Base-by-base conservation (phyloP, 129 eudicot species). In the Saposhnikovia divaricata region DNA sequence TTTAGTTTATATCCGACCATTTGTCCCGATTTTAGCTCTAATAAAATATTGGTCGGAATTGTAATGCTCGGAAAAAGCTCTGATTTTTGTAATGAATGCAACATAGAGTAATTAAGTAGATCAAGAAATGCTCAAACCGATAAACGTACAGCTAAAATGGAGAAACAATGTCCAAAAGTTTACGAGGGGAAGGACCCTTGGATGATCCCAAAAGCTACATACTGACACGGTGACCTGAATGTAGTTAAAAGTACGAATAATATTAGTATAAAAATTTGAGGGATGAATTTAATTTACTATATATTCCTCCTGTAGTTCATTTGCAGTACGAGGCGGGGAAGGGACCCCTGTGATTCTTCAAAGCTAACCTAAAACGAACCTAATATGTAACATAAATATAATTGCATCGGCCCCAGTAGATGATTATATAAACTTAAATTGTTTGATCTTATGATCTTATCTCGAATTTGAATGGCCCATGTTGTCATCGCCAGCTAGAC, bases 381-480 rank as follows among this genome's bases (percentile, higher is more conserved):
- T 18, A 71, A 39, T 39, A 2, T 31, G 34, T 31, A 31, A 31
- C 34, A 31, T 31, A 31, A 31, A 31, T 31, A 31, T 31, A 31
- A 31, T 31, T 0, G 34, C 63, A 55, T 23, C 63, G 10, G 45
- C 21, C 45, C 74, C 45, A 44, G 89, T 66, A 76, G 75, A 83
- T 31, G 1, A 31, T 31, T 31, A 31, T 31, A 31, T 31, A 31
- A 31, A 79, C 34, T 71, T 45, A n/a, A 4, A 78, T 78, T 44
- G 65, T 78, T 88, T 76, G 92, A 88, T 88, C 96, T 91, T 91
- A 91, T 91, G n/a, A n/a, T n/a, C n/a, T n/a, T n/a, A n/a, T n/a
- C 96, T 50, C 28, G 23, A 47, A 82, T 31, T n/a, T 69, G 19
- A 53, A 57, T 69, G 74, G 71, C 45, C 39, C 45, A 50, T 81